Conservation (phyloP, 2,329 filamentous ascomycete species). For the Coleophoma cylindrospora region DNA sequence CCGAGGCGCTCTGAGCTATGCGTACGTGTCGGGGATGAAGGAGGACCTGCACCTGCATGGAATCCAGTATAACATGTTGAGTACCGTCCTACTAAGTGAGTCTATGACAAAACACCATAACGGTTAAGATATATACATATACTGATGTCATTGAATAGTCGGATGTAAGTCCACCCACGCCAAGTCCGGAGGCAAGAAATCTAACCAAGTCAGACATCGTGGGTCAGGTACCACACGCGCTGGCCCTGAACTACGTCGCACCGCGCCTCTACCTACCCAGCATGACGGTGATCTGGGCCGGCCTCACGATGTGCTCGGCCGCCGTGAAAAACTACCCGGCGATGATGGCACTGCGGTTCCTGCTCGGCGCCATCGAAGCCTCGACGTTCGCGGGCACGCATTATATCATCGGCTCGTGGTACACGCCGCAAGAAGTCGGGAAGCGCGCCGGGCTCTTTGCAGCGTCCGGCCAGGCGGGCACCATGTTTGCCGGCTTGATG, state of each 20-base stretch:
- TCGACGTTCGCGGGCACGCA: conserved; percentile 49
- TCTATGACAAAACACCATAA: background rate
- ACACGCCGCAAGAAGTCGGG: conserved; percentile 49
- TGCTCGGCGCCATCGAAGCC: conserved; percentile 46
- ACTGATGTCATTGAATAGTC: background rate
- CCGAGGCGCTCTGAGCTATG: background rate
- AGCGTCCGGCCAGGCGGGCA: conserved; percentile 48
- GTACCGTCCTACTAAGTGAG: background rate
- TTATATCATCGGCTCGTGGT: conserved; percentile 54
- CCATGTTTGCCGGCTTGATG: conserved; percentile 54
- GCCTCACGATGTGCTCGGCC: conserved; percentile 54
- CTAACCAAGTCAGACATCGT: conserved; percentile 31
- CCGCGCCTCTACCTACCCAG: conserved; percentile 49
- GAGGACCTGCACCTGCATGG: background rate
- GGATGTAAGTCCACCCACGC: background rate
- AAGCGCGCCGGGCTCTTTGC: conserved; percentile 55
- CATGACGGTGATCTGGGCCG: conserved; percentile 58
- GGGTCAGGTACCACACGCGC: conserved; percentile 53
- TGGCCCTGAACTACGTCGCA: conserved; percentile 36
- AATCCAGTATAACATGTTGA: background rate
- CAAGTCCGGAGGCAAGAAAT: background rate
- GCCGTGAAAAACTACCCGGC: conserved; percentile 53
- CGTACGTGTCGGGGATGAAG: background rate
- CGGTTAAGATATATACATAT: no score
- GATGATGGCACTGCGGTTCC: conserved; percentile 51